phyloP scores from a whole-genome alignment of 1,284 basidiomycete species.

The Sporisorium scitamineum region DNA sequence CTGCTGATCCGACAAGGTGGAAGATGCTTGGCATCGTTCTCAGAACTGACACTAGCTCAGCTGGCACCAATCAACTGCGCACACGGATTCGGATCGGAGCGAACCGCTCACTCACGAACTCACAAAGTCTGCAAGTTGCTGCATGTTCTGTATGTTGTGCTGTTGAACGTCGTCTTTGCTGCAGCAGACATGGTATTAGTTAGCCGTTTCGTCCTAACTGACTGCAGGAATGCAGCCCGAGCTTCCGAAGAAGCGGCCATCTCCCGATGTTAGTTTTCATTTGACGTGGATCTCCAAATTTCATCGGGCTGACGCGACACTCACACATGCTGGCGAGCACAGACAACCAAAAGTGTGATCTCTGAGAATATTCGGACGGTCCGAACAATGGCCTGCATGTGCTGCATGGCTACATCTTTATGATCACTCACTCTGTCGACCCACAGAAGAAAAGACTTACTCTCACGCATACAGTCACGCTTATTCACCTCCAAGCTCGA shows the following conservation, averaged over 20 bases:
- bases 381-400: constrained; percentile 1
- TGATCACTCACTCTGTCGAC: constrained; percentile 6
- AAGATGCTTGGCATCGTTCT: too few species aligned
- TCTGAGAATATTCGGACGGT: constrained; percentile 13
- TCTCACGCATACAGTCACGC: neutral
- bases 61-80: neutral
- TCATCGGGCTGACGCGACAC: constrained; percentile 21
- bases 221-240: constrained; percentile 4
- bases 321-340: constrained; percentile 16
- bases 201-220: neutral
- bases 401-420: neutral
- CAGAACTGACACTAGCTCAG: neutral
- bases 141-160: neutral
- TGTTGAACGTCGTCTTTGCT: neutral
- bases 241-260: constrained; percentile 34
- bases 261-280: constrained; percentile 11
- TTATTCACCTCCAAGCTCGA: neutral
- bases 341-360: constrained; percentile 26
- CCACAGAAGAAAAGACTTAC: neutral
- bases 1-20: neutral
- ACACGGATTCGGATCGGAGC: neutral
- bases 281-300: neutral
- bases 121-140: neutral
- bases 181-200: neutral
- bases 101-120: too few species aligned